Conservation (phyloP, 1,284 basidiomycete genomes). For the Filobasidium uniguttulatum region DNA sequence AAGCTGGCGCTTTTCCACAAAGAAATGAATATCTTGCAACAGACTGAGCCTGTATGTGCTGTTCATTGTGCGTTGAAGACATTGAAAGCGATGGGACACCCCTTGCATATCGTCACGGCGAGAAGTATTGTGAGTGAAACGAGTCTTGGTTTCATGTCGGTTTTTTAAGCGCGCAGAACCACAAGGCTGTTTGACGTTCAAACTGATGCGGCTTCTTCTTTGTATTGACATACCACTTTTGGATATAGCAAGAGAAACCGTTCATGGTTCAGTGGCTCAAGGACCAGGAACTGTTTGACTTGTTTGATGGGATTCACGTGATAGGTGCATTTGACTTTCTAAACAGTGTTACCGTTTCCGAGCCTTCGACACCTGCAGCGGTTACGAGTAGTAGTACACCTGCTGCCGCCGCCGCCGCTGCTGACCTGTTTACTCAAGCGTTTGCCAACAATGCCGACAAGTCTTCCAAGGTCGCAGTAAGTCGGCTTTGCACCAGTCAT, state of each 20-base stretch:
- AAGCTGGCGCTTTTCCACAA: conserved; percentile 14
- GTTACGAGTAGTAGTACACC: neutral
- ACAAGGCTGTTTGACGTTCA: neutral
- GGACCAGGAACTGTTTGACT: conserved; percentile 1
- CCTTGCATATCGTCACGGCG: conserved; percentile 26
- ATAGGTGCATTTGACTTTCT: conserved; percentile 8
- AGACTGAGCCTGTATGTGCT: conserved; percentile 19
- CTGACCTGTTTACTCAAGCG: conserved; percentile 3
- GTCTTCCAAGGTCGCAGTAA: conserved; percentile 7
- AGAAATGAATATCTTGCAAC: conserved; percentile 20
- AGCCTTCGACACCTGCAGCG: no score
- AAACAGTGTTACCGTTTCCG: no score
- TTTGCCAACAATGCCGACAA: conserved; percentile 5
- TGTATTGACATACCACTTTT: neutral
- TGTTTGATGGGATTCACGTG: conserved; percentile 11
- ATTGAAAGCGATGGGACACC: conserved; percentile 24
- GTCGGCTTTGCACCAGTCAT: no score
- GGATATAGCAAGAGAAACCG: neutral
- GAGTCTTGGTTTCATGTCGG: no score
- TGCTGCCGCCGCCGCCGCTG: neutral
- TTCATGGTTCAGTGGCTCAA: conserved; percentile 6
- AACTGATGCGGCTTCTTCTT: neutral
- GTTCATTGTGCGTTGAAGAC: conserved; percentile 17
- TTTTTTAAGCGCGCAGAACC: neutral
- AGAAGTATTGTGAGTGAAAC: no score